phyloP scores from a whole-genome alignment of 139 green algal species.

The Tetradesmus lagerheimii region DNA sequence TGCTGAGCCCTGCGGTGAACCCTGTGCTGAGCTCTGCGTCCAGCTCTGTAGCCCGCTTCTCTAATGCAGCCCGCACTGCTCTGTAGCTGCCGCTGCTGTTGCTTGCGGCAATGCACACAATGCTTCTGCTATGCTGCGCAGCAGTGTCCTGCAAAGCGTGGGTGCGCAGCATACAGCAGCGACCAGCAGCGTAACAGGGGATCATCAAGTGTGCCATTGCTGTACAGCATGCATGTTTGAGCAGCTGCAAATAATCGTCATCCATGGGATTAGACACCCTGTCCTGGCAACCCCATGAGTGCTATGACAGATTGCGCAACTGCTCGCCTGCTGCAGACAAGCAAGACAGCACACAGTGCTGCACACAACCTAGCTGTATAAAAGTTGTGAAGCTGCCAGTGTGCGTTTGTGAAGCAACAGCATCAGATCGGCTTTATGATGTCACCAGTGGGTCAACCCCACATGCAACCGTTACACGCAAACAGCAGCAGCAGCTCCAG shows the following conservation, averaged over 20 bases:
- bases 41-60: background rate
- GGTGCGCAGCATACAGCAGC: background rate
- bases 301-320: too few relatives aligned
- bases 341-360: background rate
- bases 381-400: too few relatives aligned
- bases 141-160: background rate
- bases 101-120: background rate
- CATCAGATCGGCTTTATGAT: slow-evolving; percentile 47
- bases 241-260: too few relatives aligned
- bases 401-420: background rate
- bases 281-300: too few relatives aligned
- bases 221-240: too few relatives aligned
- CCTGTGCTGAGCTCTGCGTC: background rate
- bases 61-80: background rate
- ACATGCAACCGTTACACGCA: background rate
- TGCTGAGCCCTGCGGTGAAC: background rate
- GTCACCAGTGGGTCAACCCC: slow-evolving; percentile 39
- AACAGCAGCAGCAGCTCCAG: background rate
- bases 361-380: too few relatives aligned
- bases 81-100: background rate
- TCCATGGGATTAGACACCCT: too few relatives aligned
- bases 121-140: background rate
- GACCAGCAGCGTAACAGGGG: background rate
- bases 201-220: background rate
- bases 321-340: too few relatives aligned